Evolutionary conservation across 345 rosid genomes (phyloP).

Genomic region (Arabidopsis suecica): DNA sequence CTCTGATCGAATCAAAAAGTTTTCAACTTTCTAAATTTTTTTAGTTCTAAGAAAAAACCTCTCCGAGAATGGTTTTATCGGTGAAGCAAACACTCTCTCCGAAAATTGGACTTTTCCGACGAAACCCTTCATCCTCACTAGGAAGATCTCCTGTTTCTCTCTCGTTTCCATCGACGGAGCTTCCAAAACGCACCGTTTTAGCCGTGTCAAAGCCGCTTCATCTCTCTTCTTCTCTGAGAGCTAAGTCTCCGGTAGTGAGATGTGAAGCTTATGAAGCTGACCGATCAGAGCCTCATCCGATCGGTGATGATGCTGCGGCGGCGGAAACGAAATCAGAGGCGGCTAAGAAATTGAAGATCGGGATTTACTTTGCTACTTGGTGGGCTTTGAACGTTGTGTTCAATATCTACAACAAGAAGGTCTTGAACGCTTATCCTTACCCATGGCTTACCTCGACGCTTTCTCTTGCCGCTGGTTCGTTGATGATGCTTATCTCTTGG

Average conservation of each 20-base stretch:
- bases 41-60: slow-evolving; percentile 26
- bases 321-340: slow-evolving; percentile 55
- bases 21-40: too few relatives aligned
- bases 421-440: slow-evolving; percentile 90
- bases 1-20: too few relatives aligned
- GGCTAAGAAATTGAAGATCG: slow-evolving; percentile 71
- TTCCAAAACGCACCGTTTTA: slow-evolving; percentile 39
- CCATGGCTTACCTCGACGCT: slow-evolving; percentile 98
- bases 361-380: slow-evolving; percentile 94
- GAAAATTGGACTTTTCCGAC: slow-evolving; percentile 46
- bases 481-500: slow-evolving; percentile 98
- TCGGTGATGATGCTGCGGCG: slow-evolving; percentile 44
- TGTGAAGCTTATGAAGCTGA: slow-evolving; percentile 93
- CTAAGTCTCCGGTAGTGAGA: slow-evolving; percentile 45
- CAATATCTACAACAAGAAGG: slow-evolving; percentile 97
- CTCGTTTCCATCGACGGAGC: slow-evolving; percentile 39
- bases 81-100: slow-evolving; percentile 42
- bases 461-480: slow-evolving; percentile 92
- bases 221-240: slow-evolving; percentile 51
- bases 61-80: slow-evolving; percentile 44
- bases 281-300: slow-evolving; percentile 58
- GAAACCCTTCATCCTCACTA: slow-evolving; percentile 36
- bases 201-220: slow-evolving; percentile 69
- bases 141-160: slow-evolving; percentile 52
- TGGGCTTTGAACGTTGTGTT: slow-evolving; percentile 97